Conservation (phyloP, 148 eudicot genomes). For the Silene uniflora region DNA sequence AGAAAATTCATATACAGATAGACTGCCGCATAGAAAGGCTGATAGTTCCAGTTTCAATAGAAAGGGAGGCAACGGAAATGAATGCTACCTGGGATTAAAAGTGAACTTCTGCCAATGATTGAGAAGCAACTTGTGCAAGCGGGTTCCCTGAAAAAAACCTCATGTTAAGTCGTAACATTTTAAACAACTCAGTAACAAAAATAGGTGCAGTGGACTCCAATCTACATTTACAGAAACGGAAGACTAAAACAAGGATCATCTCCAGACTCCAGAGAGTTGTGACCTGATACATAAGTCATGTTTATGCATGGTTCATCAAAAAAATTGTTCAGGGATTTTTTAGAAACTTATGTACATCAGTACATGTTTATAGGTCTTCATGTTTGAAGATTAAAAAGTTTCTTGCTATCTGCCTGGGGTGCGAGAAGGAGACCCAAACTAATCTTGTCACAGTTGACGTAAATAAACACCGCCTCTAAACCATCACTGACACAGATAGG, state of each 20-base stretch:
- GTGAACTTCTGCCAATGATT: slow-evolving; percentile 95
- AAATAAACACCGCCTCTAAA: too few relatives aligned
- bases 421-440: neutral
- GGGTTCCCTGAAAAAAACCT: slow-evolving; percentile 63
- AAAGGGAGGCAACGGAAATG: neutral
- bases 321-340: neutral
- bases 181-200: neutral
- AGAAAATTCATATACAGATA: neutral
- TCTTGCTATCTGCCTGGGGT: neutral
- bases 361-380: neutral
- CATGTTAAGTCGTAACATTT: slow-evolving; percentile 1
- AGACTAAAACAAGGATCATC: neutral
- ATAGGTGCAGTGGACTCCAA: neutral
- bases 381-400: neutral
- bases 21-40: neutral
- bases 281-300: neutral
- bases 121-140: slow-evolving; percentile 85
- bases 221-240: neutral
- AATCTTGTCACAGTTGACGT: neutral
- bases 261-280: neutral
- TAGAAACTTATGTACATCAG: neutral
- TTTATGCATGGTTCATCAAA: neutral
- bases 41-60: neutral
- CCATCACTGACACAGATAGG: too few relatives aligned
- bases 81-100: slow-evolving; percentile 83